phyloP scores from a whole-genome alignment of 192 early-diverging fungal species.

The Coemansia sp. region DNA sequence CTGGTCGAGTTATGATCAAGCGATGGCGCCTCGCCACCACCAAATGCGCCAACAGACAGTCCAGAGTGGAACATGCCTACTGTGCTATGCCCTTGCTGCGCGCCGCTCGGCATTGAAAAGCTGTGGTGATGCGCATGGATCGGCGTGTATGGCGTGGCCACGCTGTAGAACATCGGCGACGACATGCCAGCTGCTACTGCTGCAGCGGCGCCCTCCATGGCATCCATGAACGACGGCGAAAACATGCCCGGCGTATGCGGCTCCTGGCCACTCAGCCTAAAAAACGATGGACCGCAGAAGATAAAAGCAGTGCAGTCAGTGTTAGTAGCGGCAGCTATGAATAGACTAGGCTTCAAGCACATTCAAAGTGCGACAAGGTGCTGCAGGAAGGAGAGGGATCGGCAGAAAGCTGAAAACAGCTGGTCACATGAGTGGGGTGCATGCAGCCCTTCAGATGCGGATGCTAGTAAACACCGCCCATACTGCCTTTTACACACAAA shows the following conservation, averaged over 20 bases:
- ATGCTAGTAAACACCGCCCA: neutral
- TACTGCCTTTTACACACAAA: neutral
- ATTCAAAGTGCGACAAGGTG: neutral
- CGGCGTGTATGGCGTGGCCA: conserved; percentile 42
- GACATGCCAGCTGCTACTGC: conserved; percentile 35
- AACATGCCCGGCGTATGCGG: conserved; percentile 71
- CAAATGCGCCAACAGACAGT: conserved; percentile 20
- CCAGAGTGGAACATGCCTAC: conserved; percentile 21
- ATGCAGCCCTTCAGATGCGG: neutral
- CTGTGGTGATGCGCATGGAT: conserved; percentile 36
- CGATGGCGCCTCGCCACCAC: conserved; percentile 12
- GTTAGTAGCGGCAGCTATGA: neutral
- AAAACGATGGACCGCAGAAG: neutral
- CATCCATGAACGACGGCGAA: conserved; percentile 66
- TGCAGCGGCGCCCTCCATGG: conserved; percentile 54
- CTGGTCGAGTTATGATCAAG: conserved; percentile 10
- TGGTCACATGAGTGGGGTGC: neutral
- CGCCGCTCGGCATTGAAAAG: conserved; percentile 38
- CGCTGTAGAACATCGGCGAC: conserved; percentile 43
- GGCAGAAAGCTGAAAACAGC: neutral
- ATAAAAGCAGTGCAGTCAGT: neutral
- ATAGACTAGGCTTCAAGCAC: neutral
- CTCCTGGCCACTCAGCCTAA: conserved; percentile 26
- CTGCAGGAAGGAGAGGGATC: conserved; percentile 4
- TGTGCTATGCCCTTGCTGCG: conserved; percentile 18